phyloP scores from a whole-genome alignment of 2,329 filamentous ascomycete species.

The Alternaria viburni region DNA sequence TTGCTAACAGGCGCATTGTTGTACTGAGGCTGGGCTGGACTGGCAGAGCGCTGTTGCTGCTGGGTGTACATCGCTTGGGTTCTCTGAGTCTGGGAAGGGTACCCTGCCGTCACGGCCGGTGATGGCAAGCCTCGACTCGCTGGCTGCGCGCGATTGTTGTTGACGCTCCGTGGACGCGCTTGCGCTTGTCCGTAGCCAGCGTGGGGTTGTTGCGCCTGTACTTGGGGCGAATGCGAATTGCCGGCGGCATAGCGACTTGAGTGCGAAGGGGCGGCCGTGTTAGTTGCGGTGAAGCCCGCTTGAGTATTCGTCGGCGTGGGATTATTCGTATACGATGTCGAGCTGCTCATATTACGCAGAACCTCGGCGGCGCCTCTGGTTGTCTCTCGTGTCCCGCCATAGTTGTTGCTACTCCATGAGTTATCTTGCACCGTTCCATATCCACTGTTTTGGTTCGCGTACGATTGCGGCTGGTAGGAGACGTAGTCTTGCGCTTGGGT shows the following conservation, averaged over 20 bases:
- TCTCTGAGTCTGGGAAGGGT: conserved; percentile 38
- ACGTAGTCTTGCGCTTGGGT: conserved; percentile 37
- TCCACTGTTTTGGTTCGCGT: conserved; percentile 23
- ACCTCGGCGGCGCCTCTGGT: conserved; percentile 42
- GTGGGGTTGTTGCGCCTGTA: conserved; percentile 29
- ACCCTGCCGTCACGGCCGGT: conserved; percentile 29
- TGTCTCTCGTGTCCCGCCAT: conserved; percentile 33
- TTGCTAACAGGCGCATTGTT: conserved; percentile 13
- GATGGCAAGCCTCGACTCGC: conserved; percentile 28
- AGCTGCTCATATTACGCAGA: conserved; percentile 43
- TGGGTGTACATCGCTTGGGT: conserved; percentile 30
- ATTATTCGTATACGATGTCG: conserved; percentile 25
- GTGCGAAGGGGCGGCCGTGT: conserved; percentile 20
- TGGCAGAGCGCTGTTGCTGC: conserved; percentile 36
- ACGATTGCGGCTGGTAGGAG: conserved; percentile 31
- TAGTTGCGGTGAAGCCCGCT: conserved; percentile 30
- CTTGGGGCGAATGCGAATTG: conserved; percentile 16
- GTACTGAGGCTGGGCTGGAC: conserved; percentile 38
- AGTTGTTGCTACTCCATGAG: conserved; percentile 31
- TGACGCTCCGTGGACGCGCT: conserved; percentile 35
- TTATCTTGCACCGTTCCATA: conserved; percentile 30
- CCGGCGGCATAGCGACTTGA: conserved; percentile 25
- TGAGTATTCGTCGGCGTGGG: conserved; percentile 20
- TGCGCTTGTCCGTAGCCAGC: conserved; percentile 31
- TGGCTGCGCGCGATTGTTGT: conserved; percentile 28